Base-by-base conservation (phyloP, 176 grass and related monocot species). In the Pontederia paniculata region DNA sequence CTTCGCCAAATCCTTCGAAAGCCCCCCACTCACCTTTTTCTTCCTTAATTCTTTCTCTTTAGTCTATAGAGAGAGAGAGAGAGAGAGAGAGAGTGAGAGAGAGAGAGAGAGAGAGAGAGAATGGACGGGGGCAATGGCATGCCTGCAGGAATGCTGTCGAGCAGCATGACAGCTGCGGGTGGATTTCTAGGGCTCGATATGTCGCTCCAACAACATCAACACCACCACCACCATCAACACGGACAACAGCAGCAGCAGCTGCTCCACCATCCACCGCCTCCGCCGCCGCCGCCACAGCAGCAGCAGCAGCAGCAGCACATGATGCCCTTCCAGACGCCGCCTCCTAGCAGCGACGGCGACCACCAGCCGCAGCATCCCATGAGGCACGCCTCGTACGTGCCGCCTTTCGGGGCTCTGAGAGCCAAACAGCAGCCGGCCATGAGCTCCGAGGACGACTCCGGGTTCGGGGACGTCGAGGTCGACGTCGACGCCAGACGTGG, bases 381-480 rank as follows among this genome's bases (percentile, higher is more conserved):
- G 21, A 58, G 63, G 69, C 55, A 61, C 62, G 21, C 45, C 19
- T 61, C 59, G 54, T 63, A 67, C 42, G 64, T 85, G 69, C 58
- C 66, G 41, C 65, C 44, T 9, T 51, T 54, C 21, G 63, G 58
- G 41, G 50, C 13, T 9, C 17, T 25, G 21, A 51, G 31, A 44
- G 68, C 47, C 44, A 65, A 63, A 31, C 79, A 82, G 63, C 68
- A 72, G 45, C 9, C 16, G 48, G 44, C 41, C 12, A 46, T 64
- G 17, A 74, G 76, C 43, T 72, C 80, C 25, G 78, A 86, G 19
- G 78, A 78, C 28, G 72, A 67, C 10, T 49, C 63, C 59, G 70
- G 64, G 25, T 63, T 68, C 74, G 70, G 62, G 42, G 60, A 41
- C 25, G 62, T 15, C 15, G 66, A 57, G 20, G 55, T 14, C 31